These are phyloP conservation scores for Wickerhamiella sorbophila DNA, from an alignment of 805 yeast genomes.

Conservation along the genomic window DNA sequence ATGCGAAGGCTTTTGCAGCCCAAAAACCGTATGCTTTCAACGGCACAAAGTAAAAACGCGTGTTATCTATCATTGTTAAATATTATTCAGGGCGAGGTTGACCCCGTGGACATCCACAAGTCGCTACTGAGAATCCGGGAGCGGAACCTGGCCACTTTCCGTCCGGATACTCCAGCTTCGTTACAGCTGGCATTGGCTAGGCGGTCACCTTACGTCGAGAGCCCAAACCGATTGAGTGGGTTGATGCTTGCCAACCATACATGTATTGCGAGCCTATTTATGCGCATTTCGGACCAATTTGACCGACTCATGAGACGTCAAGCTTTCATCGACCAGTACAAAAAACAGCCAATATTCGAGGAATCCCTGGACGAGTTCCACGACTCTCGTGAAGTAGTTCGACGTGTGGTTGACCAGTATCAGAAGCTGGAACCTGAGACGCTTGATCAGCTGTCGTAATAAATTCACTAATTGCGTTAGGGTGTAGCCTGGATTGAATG, in stretches of 20 bases:
- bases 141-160: conserved; percentile 43
- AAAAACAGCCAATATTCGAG: conserved; percentile 30
- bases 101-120: conserved; percentile 51
- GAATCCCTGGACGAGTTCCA: conserved; percentile 56
- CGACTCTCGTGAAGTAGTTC: conserved; percentile 56
- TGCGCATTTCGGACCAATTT: conserved; percentile 56
- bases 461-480: not conserved
- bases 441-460: not conserved
- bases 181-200: conserved; percentile 66
- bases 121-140: conserved; percentile 29
- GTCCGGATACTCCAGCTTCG: conserved; percentile 74
- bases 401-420: conserved; percentile 64
- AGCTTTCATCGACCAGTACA: conserved; percentile 75
- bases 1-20: conserved; percentile 69
- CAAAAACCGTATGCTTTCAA: conserved; percentile 55
- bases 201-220: conserved; percentile 45
- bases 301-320: conserved; percentile 64
- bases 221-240: conserved; percentile 49
- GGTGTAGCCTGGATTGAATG: not conserved
- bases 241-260: conserved; percentile 75
- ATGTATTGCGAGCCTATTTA: conserved; percentile 50
- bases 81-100: conserved; percentile 50
- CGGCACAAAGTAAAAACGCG: conserved; percentile 27
- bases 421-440: conserved; percentile 25
- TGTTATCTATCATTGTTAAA: conserved; percentile 58